Percentiles rank a stretch among this genome's conserved stretches.
phyloP scores from a whole-genome alignment of 208 protist species.

The Kentomonas sorsogonicus region DNA sequence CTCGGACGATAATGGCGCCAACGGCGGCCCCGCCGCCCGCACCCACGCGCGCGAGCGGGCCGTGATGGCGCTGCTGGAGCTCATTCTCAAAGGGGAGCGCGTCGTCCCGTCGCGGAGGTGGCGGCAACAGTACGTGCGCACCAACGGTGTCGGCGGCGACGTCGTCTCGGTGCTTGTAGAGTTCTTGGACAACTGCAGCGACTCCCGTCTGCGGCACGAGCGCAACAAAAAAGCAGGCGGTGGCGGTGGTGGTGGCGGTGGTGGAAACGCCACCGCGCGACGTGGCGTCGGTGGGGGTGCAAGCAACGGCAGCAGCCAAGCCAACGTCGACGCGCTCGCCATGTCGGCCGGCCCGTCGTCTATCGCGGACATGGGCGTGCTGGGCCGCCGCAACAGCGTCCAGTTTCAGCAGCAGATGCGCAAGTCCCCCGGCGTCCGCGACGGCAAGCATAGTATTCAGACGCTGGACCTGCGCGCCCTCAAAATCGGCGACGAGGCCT shows the following conservation, averaged over 20 bases:
- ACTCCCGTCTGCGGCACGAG: background rate
- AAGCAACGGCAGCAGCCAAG: too few species aligned
- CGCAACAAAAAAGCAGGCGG: background rate
- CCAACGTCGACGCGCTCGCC: too few species aligned
- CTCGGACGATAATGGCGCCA: background rate
- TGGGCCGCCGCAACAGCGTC: too few species aligned
- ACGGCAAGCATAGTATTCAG: slow-evolving; percentile 24
- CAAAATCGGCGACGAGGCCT: slow-evolving; percentile 46
- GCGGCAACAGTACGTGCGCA: slow-evolving; percentile 46
- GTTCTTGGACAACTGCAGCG: slow-evolving; percentile 16
- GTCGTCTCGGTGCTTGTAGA: slow-evolving; percentile 17
- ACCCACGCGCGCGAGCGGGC: slow-evolving; percentile 28
- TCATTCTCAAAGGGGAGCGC: slow-evolving; percentile 19
- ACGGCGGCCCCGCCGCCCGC: slow-evolving; percentile 2
- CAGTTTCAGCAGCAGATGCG: too few species aligned
- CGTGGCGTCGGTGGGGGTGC: background rate
- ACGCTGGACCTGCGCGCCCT: slow-evolving; percentile 58
- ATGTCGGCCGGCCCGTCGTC: too few species aligned
- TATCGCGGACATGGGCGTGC: too few species aligned
- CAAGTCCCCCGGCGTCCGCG: slow-evolving; percentile 2
- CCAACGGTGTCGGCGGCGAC: slow-evolving; percentile 28
- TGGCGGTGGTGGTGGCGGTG: background rate
- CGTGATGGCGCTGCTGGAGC: slow-evolving; percentile 34
- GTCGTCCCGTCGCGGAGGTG: slow-evolving; percentile 43
- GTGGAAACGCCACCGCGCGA: background rate